These are phyloP conservation scores for Lathyrus sativus DNA, from an alignment of 306 rosid genomes.

Conservation along the genomic window DNA sequence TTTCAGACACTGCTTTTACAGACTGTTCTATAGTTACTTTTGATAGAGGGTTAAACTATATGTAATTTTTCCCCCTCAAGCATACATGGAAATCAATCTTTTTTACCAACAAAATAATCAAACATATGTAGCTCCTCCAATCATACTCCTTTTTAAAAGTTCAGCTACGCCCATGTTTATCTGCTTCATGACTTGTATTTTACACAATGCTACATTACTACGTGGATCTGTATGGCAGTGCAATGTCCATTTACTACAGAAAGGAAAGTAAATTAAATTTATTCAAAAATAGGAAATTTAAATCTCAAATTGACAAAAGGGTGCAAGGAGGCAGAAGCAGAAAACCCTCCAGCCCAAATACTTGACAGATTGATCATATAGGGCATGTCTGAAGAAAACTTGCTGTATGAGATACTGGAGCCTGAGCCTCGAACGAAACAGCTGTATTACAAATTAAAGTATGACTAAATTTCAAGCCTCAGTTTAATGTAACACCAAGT, in stretches of 20 bases:
- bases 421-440: conserved; percentile 35
- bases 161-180: neutral
- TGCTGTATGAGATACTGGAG: conserved; percentile 17
- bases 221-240: conserved; percentile 29
- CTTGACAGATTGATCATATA: conserved; percentile 27
- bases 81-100: neutral
- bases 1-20: conserved; percentile 13
- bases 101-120: neutral
- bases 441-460: conserved; percentile 33
- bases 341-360: conserved; percentile 40
- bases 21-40: neutral
- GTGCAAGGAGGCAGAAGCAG: conserved; percentile 36
- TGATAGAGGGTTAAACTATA: neutral
- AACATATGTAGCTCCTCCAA: conserved; percentile 1
- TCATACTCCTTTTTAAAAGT: neutral
- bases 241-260: conserved; percentile 17
- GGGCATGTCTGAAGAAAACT: conserved; percentile 31
- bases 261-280: conserved; percentile 23
- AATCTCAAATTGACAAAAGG: conserved; percentile 33
- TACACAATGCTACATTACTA: neutral
- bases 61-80: neutral
- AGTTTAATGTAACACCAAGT: conserved; percentile 30
- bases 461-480: conserved; percentile 33
- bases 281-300: conserved; percentile 24
- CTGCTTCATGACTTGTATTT: conserved; percentile 2